A percentile compares a stretch with the other conserved stretches of the same genome.
Evolutionary conservation across 805 yeast genomes (phyloP).

Genomic region (Saccharomycopsis amapae): DNA sequence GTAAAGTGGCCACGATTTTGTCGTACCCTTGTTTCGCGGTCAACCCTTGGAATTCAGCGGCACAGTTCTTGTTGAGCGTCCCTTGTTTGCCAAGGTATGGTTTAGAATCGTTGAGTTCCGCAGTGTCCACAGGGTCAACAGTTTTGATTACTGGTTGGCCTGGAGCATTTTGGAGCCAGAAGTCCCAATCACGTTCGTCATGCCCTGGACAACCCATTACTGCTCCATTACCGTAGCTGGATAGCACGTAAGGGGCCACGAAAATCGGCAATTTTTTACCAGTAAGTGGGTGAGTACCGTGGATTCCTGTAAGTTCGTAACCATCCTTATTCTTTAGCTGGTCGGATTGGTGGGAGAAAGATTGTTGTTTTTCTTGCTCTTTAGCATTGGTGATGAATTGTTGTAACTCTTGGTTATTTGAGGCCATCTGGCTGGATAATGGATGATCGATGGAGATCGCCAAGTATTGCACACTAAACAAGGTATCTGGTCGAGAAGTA

Average conservation of each 20-base stretch:
- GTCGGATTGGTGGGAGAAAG: conserved; percentile 3
- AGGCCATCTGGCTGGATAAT: conserved; percentile 36
- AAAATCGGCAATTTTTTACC: conserved; percentile 54
- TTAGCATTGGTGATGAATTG: conserved; percentile 39
- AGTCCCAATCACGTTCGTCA: conserved; percentile 74
- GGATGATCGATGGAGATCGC: conserved; percentile 75
- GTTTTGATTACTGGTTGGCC: conserved; percentile 34
- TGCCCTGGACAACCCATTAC: conserved; percentile 99
- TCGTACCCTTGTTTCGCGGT: conserved; percentile 43
- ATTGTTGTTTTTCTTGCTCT: conserved; percentile 22
- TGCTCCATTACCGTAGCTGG: conserved; percentile 82
- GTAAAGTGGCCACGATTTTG: conserved; percentile 39
- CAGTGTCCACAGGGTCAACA: conserved; percentile 28
- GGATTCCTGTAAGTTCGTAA: conserved; percentile 37
- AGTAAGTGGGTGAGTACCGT: conserved; percentile 53
- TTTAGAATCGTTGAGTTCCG: conserved; percentile 19
- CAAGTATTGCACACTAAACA: conserved; percentile 73
- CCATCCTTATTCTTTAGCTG: conserved; percentile 44
- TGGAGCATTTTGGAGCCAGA: conserved; percentile 65
- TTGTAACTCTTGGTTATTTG: conserved; percentile 34
- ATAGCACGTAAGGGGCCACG: conserved; percentile 86
- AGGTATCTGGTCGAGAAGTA: conserved; percentile 88
- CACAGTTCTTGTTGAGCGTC: conserved; percentile 33
- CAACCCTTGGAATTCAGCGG: conserved; percentile 43
- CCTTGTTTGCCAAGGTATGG: conserved; percentile 41